Evolutionary conservation across 257 asterid species (phyloP).

Genomic region (Nicotiana paniculata): DNA sequence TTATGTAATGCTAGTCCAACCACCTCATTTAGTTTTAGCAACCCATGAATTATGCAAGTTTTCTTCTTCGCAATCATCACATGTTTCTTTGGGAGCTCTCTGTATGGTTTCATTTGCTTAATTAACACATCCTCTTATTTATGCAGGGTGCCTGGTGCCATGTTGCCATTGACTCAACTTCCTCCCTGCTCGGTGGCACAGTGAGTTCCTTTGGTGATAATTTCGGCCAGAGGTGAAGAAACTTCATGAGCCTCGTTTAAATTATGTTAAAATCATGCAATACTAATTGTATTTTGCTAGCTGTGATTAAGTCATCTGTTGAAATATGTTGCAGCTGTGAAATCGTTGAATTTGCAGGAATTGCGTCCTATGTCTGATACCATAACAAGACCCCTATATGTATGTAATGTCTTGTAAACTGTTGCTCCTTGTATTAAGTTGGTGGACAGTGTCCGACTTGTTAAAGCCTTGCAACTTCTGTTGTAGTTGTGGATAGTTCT

Average conservation of each 20-base stretch:
- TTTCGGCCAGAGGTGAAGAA: not conserved
- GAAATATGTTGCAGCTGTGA: slow-evolving; percentile 1
- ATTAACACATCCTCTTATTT: not conserved
- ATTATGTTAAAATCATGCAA: not conserved
- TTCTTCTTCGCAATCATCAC: not conserved
- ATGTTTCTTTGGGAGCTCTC: not conserved
- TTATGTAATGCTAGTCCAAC: not conserved
- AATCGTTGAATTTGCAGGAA: not conserved
- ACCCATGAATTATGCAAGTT: not conserved
- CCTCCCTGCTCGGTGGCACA: slow-evolving; percentile 27
- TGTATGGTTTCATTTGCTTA: not conserved
- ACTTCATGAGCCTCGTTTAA: not conserved
- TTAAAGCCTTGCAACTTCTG: not conserved
- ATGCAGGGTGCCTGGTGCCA: slow-evolving; percentile 28
- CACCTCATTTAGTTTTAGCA: not conserved
- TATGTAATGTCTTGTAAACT: not conserved
- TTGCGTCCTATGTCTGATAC: not conserved
- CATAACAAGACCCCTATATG: not conserved
- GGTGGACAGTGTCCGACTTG: not conserved
- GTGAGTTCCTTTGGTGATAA: slow-evolving; percentile 9
- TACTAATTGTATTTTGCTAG: not conserved
- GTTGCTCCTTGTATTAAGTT: not conserved
- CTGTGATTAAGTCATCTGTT: not conserved
- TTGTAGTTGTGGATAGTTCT: not conserved
- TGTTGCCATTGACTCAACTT: slow-evolving; percentile 9